phyloP scores from a whole-genome alignment of 2,329 filamentous ascomycete species.

The Zymoseptoria brevis region DNA sequence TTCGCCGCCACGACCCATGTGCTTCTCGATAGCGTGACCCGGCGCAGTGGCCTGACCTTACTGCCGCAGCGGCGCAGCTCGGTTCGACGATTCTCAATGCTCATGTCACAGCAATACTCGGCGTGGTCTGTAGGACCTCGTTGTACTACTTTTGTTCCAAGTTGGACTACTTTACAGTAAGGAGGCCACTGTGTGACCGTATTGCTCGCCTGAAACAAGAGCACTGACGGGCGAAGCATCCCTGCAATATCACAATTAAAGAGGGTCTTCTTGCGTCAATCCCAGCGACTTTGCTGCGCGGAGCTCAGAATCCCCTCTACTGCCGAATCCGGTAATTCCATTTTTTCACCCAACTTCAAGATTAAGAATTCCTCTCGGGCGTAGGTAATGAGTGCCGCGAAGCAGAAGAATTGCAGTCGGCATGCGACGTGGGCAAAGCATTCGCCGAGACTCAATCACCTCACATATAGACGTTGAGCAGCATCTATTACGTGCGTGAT shows the following conservation, averaged over 20 bases:
- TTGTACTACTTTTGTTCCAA: constrained; percentile 11
- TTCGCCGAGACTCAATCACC: background rate
- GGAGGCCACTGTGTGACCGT: constrained; percentile 12
- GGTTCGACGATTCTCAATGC: background rate
- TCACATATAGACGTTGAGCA: background rate
- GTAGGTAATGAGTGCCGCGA: background rate
- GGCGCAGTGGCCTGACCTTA: background rate
- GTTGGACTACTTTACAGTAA: constrained; percentile 7
- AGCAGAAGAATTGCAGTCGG: background rate
- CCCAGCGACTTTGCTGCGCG: background rate
- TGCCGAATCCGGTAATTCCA: background rate
- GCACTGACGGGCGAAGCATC: constrained; percentile 9
- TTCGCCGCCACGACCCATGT: constrained; percentile 4
- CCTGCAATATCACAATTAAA: constrained; percentile 13
- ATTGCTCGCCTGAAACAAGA: constrained; percentile 8
- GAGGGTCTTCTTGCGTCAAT: constrained; percentile 11
- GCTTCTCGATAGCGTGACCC: constrained; percentile 14
- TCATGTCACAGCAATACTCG: background rate
- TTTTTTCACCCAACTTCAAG: background rate
- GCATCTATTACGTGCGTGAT: background rate
- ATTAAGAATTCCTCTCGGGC: background rate
- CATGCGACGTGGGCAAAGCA: background rate
- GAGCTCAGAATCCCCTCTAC: background rate
- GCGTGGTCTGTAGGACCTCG: constrained; percentile 11
- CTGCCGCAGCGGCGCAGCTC: background rate